Evolutionary conservation across 306 rosid species (phyloP), one percentile per base, ranked within the genome.

Genomic region (Citrullus mucosospermus): DNA sequence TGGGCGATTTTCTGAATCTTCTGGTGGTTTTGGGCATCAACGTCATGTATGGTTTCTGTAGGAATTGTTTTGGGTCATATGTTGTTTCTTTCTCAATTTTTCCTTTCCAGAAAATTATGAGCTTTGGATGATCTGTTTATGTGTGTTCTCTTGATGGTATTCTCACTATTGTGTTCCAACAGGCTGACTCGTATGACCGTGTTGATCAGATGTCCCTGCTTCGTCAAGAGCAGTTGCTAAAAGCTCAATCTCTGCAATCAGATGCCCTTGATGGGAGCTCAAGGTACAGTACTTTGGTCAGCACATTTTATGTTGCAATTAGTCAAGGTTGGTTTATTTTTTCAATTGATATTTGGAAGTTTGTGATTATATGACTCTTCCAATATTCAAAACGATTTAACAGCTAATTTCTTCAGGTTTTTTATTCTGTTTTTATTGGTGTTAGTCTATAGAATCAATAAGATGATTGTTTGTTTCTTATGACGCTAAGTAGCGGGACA

Each of bases 161-260:
- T 51, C 41, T 76, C 20, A 80, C 79, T 61, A 15, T 78, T 78
- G 36, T 67, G 16, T 67, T 39, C 50, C 80, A 78, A 82, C 91
- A 95, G 88, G 70, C 87, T 20, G 97, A 95, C 57, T 85, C 93
- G 50, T 95, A 92, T 87, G 98, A 95, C 41, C 93, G 93, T 82
- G 85, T 91, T 78, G 97, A 95, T 85, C 93, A 90, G 90, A 90
- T 90, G 34, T 77, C 88, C 78, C 77, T 95, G 88, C 96, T 91
- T 82, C 93, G 98, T 72, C 99, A 90, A 88, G 99, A 95, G 81
- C 97, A 92, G 78, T 85, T 95, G 90, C 87, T 95, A 84, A 92
- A 92, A 84, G 81, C 90, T 75, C 97, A 91, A 66, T 87, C 97
- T 36, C 87, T 92, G 66, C 97, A 95, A 78, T 87, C 96, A 59